Percentiles rank a stretch among this genome's conserved stretches.
phyloP scores from a whole-genome alignment of 768 basidiomycete species.

The Rhodotorula taiwanensis region DNA sequence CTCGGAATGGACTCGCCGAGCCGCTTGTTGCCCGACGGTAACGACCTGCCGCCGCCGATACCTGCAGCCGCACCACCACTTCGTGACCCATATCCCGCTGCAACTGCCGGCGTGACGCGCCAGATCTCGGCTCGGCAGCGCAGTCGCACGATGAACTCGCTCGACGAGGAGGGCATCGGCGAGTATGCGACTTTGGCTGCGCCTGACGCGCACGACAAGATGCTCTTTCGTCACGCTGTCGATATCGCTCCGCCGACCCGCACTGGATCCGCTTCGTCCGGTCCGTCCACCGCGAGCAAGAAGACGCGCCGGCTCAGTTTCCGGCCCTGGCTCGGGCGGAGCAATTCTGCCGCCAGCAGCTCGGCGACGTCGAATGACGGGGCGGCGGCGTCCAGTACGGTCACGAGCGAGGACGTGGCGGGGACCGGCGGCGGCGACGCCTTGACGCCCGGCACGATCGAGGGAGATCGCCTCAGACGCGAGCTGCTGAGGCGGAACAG shows the following conservation, averaged over 20 bases:
- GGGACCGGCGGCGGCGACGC: too few relatives aligned
- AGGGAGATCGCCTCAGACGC: slow-evolving; percentile 2
- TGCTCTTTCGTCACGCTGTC: too few relatives aligned
- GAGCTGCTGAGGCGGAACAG: slow-evolving; percentile 22
- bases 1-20: too few relatives aligned
- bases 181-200: neutral
- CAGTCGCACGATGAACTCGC: slow-evolving; percentile 6
- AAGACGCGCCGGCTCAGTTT: slow-evolving; percentile 4
- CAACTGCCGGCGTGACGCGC: neutral
- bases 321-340: slow-evolving; percentile 4
- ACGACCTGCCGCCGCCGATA: too few relatives aligned
- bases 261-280: neutral
- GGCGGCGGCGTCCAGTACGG: neutral
- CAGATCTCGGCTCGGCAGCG: slow-evolving; percentile 7
- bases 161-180: slow-evolving; percentile 6
- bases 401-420: neutral
- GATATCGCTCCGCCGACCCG: neutral
- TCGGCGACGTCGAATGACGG: neutral
- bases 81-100: neutral
- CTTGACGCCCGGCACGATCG: neutral
- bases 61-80: too few relatives aligned
- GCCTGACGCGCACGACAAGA: too few relatives aligned
- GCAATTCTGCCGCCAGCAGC: slow-evolving; percentile 2
- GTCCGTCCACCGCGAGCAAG: neutral
- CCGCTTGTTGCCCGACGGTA: too few relatives aligned